These are phyloP conservation scores for Thymus quinquecostatus DNA, from an alignment of 257 asterid species.

Conservation along the genomic window DNA sequence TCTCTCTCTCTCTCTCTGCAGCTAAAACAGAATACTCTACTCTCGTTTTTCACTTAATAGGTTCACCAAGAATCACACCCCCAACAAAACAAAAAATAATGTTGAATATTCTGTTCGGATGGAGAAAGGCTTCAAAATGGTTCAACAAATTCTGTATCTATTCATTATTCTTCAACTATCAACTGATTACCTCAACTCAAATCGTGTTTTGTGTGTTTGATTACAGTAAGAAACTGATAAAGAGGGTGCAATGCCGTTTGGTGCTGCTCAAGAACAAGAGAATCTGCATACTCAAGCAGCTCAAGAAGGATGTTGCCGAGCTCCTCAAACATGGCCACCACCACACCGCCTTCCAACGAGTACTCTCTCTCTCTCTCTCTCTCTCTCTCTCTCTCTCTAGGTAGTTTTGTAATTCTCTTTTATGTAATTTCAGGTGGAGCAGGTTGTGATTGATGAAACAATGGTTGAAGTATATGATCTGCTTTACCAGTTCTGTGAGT, in stretches of 20 bases:
- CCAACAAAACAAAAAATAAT: constrained; percentile 16
- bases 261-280: constrained; percentile 70
- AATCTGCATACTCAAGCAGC: constrained; percentile 55
- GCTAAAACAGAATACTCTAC: background rate
- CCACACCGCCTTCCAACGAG: constrained; percentile 62
- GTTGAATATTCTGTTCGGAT: constrained; percentile 70
- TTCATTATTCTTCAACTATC: too few species aligned
- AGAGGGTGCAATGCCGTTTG: constrained; percentile 65
- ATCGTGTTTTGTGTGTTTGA: background rate
- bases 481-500: constrained; percentile 64
- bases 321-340: constrained; percentile 68
- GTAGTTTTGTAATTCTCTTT: background rate
- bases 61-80: background rate
- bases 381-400: too few species aligned
- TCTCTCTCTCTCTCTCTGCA: background rate
- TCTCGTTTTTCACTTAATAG: too few species aligned
- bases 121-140: constrained; percentile 96
- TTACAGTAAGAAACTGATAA: constrained; percentile 65
- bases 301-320: constrained; percentile 58
- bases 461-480: constrained; percentile 61
- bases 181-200: too few species aligned
- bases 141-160: constrained; percentile 6
- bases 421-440: constrained; percentile 58
- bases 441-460: constrained; percentile 58
- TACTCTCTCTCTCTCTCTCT: constrained; percentile 13